Base-by-base conservation (phyloP, 2,329 filamentous ascomycete species). In the Falciphora oryzae region DNA sequence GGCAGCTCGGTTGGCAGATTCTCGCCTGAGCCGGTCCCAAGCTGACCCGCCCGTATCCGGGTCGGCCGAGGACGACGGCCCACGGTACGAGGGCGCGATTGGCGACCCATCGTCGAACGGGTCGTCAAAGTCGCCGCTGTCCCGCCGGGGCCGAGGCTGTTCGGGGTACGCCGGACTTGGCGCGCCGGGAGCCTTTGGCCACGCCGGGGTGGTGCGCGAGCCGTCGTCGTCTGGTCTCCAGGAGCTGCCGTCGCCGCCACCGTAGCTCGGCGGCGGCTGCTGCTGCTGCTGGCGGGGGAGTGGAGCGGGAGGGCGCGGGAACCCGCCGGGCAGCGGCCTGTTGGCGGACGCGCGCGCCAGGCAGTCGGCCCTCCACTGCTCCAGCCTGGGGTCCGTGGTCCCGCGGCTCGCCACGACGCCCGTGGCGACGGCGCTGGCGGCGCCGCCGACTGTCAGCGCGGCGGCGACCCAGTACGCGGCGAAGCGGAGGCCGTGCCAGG, bases 41-140 rank as follows among this genome's bases (percentile, higher is more conserved):
- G 69, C 65, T 1, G 69, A 67, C 18, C 64, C 64, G 25, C 64
- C 56, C 25, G 44, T n/a, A 7, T 27, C 56, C 27, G 53, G 18
- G 7, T 50, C 14, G 14, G 50, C 11, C 25, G 58, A 25, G 18
- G 18, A 29, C 63, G 65, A 28, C 57, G 62, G 8, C 44, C 63
- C 59, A 18, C 64, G 67, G 35, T 65, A 50, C 1, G 65, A 18
- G 2, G 66, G 63, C 4, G 69, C 57, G 3, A 69, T 61, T 14
- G 70, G 70, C 27, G 70, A 71, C 6, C 64, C 65, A 13, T 71
- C 68, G 65, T 70, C 69, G 29, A 65, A 63, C 18, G 62, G 53
- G 59, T 65, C 64, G 27, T 29, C 64, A 1, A 64, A 50, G 11
- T 10, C 56, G 60, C 64, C 57, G 25, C 32, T 38, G 50, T 61